These are phyloP conservation scores for Teratosphaeria nubilosa DNA, from an alignment of 2,329 filamentous ascomycete species.

Conservation along the genomic window DNA sequence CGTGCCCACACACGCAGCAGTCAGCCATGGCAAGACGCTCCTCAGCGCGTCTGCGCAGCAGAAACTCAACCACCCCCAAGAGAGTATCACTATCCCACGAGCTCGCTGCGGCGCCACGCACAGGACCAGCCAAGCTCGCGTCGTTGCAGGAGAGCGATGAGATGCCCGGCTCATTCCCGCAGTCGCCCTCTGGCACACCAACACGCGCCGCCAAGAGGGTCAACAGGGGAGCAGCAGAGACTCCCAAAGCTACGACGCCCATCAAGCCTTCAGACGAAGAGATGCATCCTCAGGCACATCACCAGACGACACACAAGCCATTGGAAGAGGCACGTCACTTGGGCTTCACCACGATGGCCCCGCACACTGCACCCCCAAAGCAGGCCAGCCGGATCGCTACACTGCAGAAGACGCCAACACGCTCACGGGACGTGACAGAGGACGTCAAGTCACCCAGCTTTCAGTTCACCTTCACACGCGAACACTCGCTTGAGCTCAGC, in stretches of 20 bases:
- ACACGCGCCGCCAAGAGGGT: conserved; percentile 12
- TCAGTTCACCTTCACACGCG: conserved; percentile 52
- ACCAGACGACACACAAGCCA: conserved; percentile 62
- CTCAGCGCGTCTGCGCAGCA: conserved; percentile 23
- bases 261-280: conserved; percentile 64
- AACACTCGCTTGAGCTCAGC: conserved; percentile 48
- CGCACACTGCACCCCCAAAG: conserved; percentile 40
- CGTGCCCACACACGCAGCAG: background rate
- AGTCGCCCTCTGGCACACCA: conserved; percentile 15
- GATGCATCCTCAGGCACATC: conserved; percentile 84
- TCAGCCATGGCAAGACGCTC: conserved; percentile 23
- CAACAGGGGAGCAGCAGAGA: conserved; percentile 18
- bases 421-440: conserved; percentile 20
- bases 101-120: conserved; percentile 13
- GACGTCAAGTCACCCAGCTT: conserved; percentile 49
- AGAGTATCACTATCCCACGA: conserved; percentile 27
- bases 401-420: conserved; percentile 52
- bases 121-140: conserved; percentile 30
- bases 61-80: conserved; percentile 22
- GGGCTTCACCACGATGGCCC: conserved; percentile 68
- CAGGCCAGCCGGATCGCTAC: conserved; percentile 31
- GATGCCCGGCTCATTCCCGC: conserved; percentile 26
- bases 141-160: conserved; percentile 37
- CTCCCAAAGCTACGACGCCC: conserved; percentile 55
- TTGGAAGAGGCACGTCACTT: conserved; percentile 71